Base-by-base conservation (phyloP, 768 basidiomycete genomes). In the Artomyces pyxidatus region DNA sequence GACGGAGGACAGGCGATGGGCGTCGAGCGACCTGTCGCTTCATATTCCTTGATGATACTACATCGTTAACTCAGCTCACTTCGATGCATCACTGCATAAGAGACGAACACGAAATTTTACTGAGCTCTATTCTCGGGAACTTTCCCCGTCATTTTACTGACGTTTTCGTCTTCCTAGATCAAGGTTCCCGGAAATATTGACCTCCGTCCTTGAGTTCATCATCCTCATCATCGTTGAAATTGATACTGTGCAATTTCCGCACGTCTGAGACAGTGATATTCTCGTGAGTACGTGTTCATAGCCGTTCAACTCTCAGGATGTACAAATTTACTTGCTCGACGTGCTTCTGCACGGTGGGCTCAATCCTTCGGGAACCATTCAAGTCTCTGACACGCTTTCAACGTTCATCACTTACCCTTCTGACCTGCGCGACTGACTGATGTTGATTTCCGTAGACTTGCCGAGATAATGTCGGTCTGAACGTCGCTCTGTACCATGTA, bases 311-410 rank as follows among this genome's bases (percentile, higher is more conserved):
- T n/a, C 53, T 60, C 48, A 69, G 68, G 77, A 80, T 72, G 77
- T 63, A 72, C 46, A 59, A 63, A 52, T 68, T 69, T 73, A 66
- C 68, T 70, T 65, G 45, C 65, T 69, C 71, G 80, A 83, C 72
- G 81, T 78, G 80, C 69, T 66, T 65, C 35, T 17, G 72, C 75
- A 76, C 76, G 28, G 56, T 81, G 80, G 71, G 73, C 70, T 69
- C 62, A 59, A 65, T 75, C 80, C 80, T 79, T 78, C 67, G 71
- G 81, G 76, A 82, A 74, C 79, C 80, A 84, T 85, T 85, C 83
- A 84, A 85, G 82, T 84, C 81, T 77, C 83, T 83, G 82, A 84
- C 44, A 27, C 54, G 14, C 30, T 45, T 51, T 22, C 26, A n/a
- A 39, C 27, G 4, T 16, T 14, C 39, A 12, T 3, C 23, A 25